Base-by-base conservation (phyloP, 1,139 yeast genomes). In the Yamadazyma songkhlaensis region DNA sequence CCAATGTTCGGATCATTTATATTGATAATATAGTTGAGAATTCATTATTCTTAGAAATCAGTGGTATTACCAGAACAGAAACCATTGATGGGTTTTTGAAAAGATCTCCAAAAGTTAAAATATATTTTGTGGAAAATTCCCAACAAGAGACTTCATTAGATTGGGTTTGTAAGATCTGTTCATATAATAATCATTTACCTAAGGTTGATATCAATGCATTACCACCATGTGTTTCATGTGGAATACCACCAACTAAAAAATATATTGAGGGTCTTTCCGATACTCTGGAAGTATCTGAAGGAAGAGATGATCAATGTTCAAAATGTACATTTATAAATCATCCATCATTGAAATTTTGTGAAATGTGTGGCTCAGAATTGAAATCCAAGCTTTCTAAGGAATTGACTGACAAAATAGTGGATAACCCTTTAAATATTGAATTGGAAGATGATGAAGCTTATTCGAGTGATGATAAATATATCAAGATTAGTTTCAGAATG, bases 141-240 rank as follows among this genome's bases (percentile, higher is more conserved):
- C 15, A 22, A 13, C 23, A 31, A 14, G 32, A 9, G 15, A 20
- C 23, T 13, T 14, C 43, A 9, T 41, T 64, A n/a, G 69, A 73
- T 22, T 90, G 97, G 97, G 73, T 76, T 1, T 90, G 97, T 57
- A 82, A 85, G 9, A 89, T 90, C 4, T 90, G 97, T 57, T 81
- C 81, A 30, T 84, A 72, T 49, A 71, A 81, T 20, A 89, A 89
- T 53, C 67, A 66, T 21, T 55, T 78, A 4, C 53, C 60, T 2
- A 49, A 62, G 2, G 55, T 66, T 23, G 64, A 64, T 29, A 54
- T 60, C 25, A 58, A 60, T 4, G 50, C 54, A 3, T 45, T 74
- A 6, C 89, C 92, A 0, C 57, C 63, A 12, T 90, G 97, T 57
- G 63, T 63, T 8, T 81, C 85, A 3, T 90, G 97, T 63, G 97